Evolutionary conservation across 192 early-diverging fungal genomes (phyloP).

Genomic region (Coemansia javaensis): DNA sequence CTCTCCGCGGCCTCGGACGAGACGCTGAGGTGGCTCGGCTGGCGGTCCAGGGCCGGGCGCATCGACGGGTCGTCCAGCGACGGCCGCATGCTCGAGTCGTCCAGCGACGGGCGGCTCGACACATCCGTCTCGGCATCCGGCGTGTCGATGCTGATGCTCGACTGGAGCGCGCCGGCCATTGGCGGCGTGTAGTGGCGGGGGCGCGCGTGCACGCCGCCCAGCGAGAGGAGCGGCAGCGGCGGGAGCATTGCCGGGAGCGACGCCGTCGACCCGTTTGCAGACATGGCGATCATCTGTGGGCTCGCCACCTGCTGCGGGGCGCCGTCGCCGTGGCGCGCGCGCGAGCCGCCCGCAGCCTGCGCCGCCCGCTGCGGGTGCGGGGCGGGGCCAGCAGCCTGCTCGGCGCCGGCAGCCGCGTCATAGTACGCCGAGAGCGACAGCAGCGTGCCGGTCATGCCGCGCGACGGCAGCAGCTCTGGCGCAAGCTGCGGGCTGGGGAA

Average conservation of each 20-base stretch:
- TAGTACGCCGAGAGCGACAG: too few species aligned
- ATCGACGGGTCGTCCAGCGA: conserved; percentile 38
- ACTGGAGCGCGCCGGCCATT: conserved; percentile 6
- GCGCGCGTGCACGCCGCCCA: conserved; percentile 6
- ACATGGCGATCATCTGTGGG: conserved; percentile 22
- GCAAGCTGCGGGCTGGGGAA: conserved; percentile 46
- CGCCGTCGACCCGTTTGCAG: conserved; percentile 36
- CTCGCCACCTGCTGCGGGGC: conserved; percentile 26
- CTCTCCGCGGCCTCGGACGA: conserved; percentile 31
- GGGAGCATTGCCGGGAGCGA: conserved; percentile 31
- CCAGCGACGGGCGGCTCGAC: conserved; percentile 42
- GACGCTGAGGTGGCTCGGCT: conserved; percentile 38
- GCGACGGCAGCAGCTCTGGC: conserved; percentile 24
- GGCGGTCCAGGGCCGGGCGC: conserved; percentile 31
- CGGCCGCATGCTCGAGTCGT: conserved; percentile 40
- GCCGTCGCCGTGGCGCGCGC: conserved; percentile 12
- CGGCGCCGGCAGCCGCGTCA: too few species aligned
- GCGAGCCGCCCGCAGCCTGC: not conserved
- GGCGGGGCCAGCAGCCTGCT: too few species aligned
- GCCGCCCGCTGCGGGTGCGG: too few species aligned
- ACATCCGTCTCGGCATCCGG: conserved; percentile 32
- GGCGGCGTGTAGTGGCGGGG: conserved; percentile 37
- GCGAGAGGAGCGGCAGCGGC: conserved; percentile 6
- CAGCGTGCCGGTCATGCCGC: conserved; percentile 14
- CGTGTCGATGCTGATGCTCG: conserved; percentile 24